Percentiles rank a stretch among this genome's conserved stretches.
Conservation (phyloP, 2,329 filamentous ascomycete species). For the Alternaria panax region DNA sequence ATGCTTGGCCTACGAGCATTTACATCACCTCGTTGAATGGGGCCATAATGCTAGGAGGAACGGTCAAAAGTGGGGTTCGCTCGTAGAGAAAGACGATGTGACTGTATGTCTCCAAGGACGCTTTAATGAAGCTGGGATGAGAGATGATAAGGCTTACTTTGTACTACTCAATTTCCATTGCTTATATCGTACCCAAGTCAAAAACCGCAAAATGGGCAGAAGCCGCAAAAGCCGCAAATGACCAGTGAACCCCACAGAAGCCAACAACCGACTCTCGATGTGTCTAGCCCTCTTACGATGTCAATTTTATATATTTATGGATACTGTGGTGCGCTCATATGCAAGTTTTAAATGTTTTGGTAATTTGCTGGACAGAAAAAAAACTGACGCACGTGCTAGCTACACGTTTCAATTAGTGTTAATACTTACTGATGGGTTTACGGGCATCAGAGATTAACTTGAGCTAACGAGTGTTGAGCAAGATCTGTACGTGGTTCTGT, state of each 20-base stretch:
- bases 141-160: neutral
- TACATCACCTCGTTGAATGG: constrained; percentile 12
- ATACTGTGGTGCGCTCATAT: neutral
- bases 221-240: neutral
- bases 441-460: fast-evolving
- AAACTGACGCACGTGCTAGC: neutral
- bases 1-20: constrained; percentile 19
- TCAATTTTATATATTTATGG: neutral
- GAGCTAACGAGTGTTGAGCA: neutral
- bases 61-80: no score
- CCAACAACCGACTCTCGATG: neutral
- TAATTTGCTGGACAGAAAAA: no score
- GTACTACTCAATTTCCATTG: neutral
- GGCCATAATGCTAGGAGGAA: constrained; percentile 5
- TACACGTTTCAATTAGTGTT: neutral
- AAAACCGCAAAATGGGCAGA: neutral
- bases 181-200: neutral
- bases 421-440: neutral
- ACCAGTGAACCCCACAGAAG: neutral
- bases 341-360: neutral
- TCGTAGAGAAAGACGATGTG: neutral
- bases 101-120: neutral
- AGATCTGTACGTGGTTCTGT: no score
- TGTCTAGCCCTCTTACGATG: no score
- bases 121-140: no score